Base-by-base conservation (phyloP, 345 rosid species). In the Linum tenue region DNA sequence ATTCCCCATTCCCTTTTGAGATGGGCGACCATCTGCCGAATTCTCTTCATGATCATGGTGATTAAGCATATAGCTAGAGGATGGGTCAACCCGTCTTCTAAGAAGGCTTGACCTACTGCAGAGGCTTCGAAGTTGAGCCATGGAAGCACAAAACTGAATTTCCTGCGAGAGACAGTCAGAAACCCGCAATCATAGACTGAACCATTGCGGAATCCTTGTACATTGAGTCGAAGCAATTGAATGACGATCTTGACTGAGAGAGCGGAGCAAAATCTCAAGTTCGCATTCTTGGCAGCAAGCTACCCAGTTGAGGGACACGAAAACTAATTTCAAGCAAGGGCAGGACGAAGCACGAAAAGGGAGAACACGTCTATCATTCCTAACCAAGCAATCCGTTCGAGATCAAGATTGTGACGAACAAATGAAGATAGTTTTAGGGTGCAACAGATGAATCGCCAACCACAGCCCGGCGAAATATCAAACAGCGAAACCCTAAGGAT, bases 51-150 rank as follows among this genome's bases (percentile, higher is more conserved):
- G 78, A 44, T 86, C 81, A 62, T 83, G 81, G 2, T 72, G 73
- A 15, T 37, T 84, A 39, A 69, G 74, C 60, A 79, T 60, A 41
- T 81, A 80, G 55, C 79, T 72, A 60, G 75, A 71, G 37, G 79
- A 69, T 5, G 77, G 83, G 5, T 72, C 76, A 62, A 42, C 63
- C 38, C 81, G 39, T 57, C 79, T 80, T 60, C 80, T 65, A 53
- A 70, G 0, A 43, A 82, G 72, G 64, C 70, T 76, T 5, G 89
- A 78, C 53, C 94, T 79, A 64, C 63, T 76, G 38, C 80, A 63
- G 68, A 89, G 75, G 59, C 84, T 67, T 37, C 89, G 78, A 58
- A 86, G 63, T 65, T 60, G 83, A 55, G 91, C 85, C 94, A 85
- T 89, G 67, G 68, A 42, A 66, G 1, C 50, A 40, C 7, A 62